Base-by-base conservation (phyloP, 176 grass and related monocot species). In the Sorghum bicolor region DNA sequence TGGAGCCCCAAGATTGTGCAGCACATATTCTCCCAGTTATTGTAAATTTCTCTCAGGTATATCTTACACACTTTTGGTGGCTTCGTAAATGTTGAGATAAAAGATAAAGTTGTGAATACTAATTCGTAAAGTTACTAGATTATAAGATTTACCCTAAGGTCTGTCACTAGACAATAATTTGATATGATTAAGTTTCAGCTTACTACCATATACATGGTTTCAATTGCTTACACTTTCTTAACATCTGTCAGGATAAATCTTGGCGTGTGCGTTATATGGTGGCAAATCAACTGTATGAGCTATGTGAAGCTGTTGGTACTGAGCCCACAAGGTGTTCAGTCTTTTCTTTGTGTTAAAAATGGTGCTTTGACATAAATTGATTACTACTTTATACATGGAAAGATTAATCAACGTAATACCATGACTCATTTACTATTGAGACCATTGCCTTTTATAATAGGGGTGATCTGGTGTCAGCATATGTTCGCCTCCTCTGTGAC, bases 231-330 rank as follows among this genome's bases (percentile, higher is more conserved):
- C 72, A 67, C 16, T 64, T 10, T 8, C 28, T 55, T 30, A 16
- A 13, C 13, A 76, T 47, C 24, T 55, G 37, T 82, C 84, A 96
- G 96, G 96, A 99, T 78, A 99, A 99, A 90, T 99, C 96, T 5
- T 99, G 96, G 96, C 93, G 91, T 85, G 96, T 96, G 15, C 89
- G 93, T 13, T 99, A 99, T 66, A 99, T 99, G 96, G 96, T 99
- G 41, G 96, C 96, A 62, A 99, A 99, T 84, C 93, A 96, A 78
- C 73, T 98, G 30, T 94, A 95, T 81, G 96, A 95, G 41, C 93
- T 98, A 71, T 98, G 93, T 70, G 96, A 98, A 78, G 91, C 91
- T 72, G 93, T 95, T 76, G 91, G 93, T 37, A 89, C 96, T 8
- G 96, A 98, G 66, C 87, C 93, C 32, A 94, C 96, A 37, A 93